Evolutionary conservation across 2,329 filamentous ascomycete genomes (phyloP).

Genomic region (Fusarium fujikuroi): DNA sequence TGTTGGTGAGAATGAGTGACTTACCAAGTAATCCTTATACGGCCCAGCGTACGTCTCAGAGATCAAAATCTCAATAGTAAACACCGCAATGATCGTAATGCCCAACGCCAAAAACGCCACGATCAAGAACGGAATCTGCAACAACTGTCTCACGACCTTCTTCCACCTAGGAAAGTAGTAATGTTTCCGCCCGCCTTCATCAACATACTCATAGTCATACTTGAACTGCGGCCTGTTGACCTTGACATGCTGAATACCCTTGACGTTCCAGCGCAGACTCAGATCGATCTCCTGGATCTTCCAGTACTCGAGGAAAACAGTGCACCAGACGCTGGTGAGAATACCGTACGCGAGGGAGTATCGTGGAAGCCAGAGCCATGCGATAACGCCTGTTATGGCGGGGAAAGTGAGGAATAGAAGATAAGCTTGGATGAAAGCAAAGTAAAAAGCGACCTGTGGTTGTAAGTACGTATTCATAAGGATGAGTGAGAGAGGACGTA

Average conservation of each 20-base stretch:
- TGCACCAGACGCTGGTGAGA: conserved; percentile 74
- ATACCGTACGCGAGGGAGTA: conserved; percentile 78
- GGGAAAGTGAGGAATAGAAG: conserved; percentile 77
- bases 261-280: conserved; percentile 77
- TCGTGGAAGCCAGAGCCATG: conserved; percentile 74
- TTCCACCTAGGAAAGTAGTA: conserved; percentile 73
- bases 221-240: conserved; percentile 72
- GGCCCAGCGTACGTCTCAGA: conserved; percentile 79
- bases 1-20: conserved; percentile 10
- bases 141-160: conserved; percentile 71
- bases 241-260: conserved; percentile 74
- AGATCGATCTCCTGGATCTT: conserved; percentile 79
- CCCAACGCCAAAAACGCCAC: conserved; percentile 69
- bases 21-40: conserved; percentile 71
- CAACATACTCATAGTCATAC: conserved; percentile 69
- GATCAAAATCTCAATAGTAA: conserved; percentile 79
- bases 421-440: conserved; percentile 83
- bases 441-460: conserved; percentile 76
- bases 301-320: conserved; percentile 83
- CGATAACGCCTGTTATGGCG: conserved; percentile 72
- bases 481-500: background rate
- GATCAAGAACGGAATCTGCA: conserved; percentile 76
- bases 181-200: conserved; percentile 71
- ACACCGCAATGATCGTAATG: conserved; percentile 73
- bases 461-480: accelerated